A percentile compares a stretch with the other conserved stretches of the same genome.
These are phyloP conservation scores for Funneliformis geosporum DNA, from an alignment of 192 early-diverging fungal species.

Conservation along the genomic window DNA sequence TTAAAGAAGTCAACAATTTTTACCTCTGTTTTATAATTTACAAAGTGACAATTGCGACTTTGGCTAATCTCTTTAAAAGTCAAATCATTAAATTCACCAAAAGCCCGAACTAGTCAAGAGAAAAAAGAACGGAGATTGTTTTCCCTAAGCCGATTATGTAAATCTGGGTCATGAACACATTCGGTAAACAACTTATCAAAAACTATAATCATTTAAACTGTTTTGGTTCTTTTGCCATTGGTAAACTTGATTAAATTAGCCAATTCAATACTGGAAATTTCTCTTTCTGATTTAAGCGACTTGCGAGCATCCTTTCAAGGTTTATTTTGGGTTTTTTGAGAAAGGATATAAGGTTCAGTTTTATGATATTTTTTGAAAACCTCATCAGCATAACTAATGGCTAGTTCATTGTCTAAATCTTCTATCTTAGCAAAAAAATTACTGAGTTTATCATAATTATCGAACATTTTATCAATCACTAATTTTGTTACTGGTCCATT, in stretches of 20 bases:
- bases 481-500: neutral
- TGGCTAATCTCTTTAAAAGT: no score
- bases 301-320: slow-evolving; percentile 19
- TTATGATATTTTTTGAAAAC: slow-evolving; percentile 11
- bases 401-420: slow-evolving; percentile 19
- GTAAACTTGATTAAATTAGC: slow-evolving; percentile 13
- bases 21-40: no score
- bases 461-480: slow-evolving; percentile 11
- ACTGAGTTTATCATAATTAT: neutral
- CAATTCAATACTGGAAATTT: neutral
- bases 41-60: no score
- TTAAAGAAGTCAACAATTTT: no score
- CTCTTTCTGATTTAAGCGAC: slow-evolving; percentile 14
- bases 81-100: no score
- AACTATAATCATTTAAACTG: no score
- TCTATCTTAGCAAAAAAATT: neutral
- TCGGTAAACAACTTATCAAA: no score
- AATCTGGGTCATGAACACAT: no score
- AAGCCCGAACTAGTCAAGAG: no score
- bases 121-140: no score
- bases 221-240: neutral
- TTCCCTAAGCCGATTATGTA: no score
- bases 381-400: neutral
- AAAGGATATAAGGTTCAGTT: neutral
- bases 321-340: slow-evolving; percentile 17